A percentile compares a stretch with the other conserved stretches of the same genome.
Conservation (phyloP, 495 filamentous ascomycete genomes). For the Tuber melanosporum region DNA sequence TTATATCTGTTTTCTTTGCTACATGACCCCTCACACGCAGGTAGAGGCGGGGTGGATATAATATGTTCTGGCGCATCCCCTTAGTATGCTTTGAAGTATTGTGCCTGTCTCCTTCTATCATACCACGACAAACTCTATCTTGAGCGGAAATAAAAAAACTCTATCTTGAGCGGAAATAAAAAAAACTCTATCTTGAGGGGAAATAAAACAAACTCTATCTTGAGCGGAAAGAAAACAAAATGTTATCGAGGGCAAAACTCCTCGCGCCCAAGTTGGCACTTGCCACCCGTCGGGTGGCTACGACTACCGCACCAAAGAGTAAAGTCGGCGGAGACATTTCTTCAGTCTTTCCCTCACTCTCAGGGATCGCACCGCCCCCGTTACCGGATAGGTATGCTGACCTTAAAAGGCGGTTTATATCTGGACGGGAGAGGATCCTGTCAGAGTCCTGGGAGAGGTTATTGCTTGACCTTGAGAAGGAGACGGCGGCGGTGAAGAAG, state of each 20-base stretch:
- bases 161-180: background rate
- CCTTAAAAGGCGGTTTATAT: constrained; percentile 62
- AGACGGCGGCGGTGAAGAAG: constrained; percentile 50
- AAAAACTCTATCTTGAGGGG: background rate
- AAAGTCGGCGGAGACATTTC: constrained; percentile 64
- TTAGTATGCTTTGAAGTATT: background rate
- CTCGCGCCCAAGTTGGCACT: background rate
- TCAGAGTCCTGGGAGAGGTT: constrained; percentile 64
- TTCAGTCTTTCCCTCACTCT: constrained; percentile 73
- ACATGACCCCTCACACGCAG: no score
- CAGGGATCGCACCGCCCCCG: constrained; percentile 56
- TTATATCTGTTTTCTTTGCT: no score
- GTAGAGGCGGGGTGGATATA: no score
- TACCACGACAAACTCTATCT: background rate
- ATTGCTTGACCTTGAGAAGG: constrained; percentile 50
- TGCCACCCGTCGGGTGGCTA: background rate
- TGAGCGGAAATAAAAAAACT: background rate
- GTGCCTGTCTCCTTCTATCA: background rate
- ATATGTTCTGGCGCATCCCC: background rate
- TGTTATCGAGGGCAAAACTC: background rate
- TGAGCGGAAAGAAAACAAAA: background rate
- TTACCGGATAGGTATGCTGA: constrained; percentile 66
- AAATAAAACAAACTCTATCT: background rate
- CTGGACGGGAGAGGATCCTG: constrained; percentile 57
- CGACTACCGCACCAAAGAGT: background rate